These are phyloP conservation scores for Termitomyces sp. DNA, from an alignment of 1,284 basidiomycete species.

Conservation along the genomic window DNA sequence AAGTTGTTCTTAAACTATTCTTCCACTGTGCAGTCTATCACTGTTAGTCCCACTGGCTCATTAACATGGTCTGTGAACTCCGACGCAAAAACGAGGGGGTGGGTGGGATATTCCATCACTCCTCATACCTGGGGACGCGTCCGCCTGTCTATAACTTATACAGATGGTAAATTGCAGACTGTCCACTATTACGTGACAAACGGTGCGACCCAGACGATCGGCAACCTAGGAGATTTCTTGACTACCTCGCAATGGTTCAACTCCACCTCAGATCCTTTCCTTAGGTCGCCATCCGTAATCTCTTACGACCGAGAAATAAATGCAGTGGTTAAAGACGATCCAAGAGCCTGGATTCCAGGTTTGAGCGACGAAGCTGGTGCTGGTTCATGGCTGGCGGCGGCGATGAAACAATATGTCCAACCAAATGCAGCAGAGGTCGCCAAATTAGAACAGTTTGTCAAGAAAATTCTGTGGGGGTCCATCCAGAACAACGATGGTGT, in stretches of 20 bases:
- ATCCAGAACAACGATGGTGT: constrained; percentile 48
- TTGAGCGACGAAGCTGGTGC: constrained; percentile 57
- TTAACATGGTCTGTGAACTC: constrained; percentile 42
- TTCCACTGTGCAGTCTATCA: constrained; percentile 37
- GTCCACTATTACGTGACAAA: constrained; percentile 53
- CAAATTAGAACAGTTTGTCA: constrained; percentile 49
- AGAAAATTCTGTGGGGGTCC: constrained; percentile 44
- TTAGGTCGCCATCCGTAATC: constrained; percentile 51
- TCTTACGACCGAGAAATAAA: constrained; percentile 52
- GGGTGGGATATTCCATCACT: constrained; percentile 49
- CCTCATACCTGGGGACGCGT: constrained; percentile 45
- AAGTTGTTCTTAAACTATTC: constrained; percentile 50
- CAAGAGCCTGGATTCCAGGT: constrained; percentile 54
- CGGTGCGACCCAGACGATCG: constrained; percentile 39
- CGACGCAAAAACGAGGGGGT: constrained; percentile 38
- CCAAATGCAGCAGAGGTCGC: constrained; percentile 48
- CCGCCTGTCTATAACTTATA: constrained; percentile 46
- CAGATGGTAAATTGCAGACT: constrained; percentile 49
- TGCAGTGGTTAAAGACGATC: constrained; percentile 42
- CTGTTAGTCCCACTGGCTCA: constrained; percentile 44
- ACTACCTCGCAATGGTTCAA: constrained; percentile 55
- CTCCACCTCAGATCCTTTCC: constrained; percentile 47
- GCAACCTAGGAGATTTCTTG: constrained; percentile 51
- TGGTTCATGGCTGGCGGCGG: constrained; percentile 52
- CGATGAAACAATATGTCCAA: constrained; percentile 53